Conservation (phyloP, 768 basidiomycete species). For the Hortiboletus flavorubellus region DNA sequence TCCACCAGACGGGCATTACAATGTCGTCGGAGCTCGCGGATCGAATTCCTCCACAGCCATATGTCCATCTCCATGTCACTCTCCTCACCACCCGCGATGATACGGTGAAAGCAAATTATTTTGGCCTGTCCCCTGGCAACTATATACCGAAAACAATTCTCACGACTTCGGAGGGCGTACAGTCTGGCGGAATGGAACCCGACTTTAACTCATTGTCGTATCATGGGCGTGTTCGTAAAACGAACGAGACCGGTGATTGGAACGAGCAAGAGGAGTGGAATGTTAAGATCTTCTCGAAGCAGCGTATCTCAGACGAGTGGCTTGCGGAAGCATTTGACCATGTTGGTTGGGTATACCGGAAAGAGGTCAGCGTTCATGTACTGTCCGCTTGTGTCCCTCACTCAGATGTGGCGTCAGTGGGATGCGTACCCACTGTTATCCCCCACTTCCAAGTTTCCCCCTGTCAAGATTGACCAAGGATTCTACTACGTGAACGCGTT, state of each 20-base stretch:
- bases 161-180: slow-evolving; percentile 64
- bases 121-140: slow-evolving; percentile 47
- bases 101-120: slow-evolving; percentile 61
- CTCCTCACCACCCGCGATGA: slow-evolving; percentile 76
- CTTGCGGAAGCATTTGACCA: slow-evolving; percentile 63
- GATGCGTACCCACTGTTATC: slow-evolving; percentile 74
- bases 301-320: slow-evolving; percentile 65
- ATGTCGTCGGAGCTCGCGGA: slow-evolving; percentile 47
- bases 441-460: slow-evolving; percentile 66
- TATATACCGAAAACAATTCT: slow-evolving; percentile 62
- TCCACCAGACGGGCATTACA: slow-evolving; percentile 61
- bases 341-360: slow-evolving; percentile 79
- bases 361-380: slow-evolving; percentile 50
- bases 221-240: slow-evolving; percentile 50
- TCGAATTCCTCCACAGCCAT: slow-evolving; percentile 66
- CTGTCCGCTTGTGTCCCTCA: background rate
- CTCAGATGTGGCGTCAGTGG: slow-evolving; percentile 49
- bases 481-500: slow-evolving; percentile 92
- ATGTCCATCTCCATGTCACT: slow-evolving; percentile 86
- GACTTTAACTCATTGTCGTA: slow-evolving; percentile 89
- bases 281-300: slow-evolving; percentile 86
- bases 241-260: slow-evolving; percentile 21
- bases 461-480: slow-evolving; percentile 71
- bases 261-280: slow-evolving; percentile 47
- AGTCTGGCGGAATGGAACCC: slow-evolving; percentile 55